A percentile compares a stretch with the other conserved stretches of the same genome.
Conservation (phyloP, 305 asterid genomes). For the Fraxinus paxiana region DNA sequence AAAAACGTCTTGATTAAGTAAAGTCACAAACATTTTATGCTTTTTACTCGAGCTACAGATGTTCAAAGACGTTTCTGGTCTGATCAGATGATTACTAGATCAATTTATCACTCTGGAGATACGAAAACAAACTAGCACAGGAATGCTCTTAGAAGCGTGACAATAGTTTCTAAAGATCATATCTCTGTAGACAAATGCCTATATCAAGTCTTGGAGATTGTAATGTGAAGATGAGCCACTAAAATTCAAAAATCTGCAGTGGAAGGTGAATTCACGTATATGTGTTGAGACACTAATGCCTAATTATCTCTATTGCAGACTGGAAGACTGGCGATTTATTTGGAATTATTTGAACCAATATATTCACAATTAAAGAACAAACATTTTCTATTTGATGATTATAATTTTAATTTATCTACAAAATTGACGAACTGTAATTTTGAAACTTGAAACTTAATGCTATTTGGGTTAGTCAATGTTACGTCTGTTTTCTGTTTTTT, state of each 20-base stretch:
- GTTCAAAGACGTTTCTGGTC: background rate
- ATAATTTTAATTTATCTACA: background rate
- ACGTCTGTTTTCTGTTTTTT: background rate
- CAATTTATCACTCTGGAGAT: background rate
- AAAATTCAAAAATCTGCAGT: background rate
- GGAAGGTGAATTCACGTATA: background rate
- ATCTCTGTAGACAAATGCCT: background rate
- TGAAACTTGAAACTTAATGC: background rate
- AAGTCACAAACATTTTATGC: background rate
- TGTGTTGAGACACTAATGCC: background rate
- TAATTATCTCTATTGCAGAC: background rate
- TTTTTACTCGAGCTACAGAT: background rate
- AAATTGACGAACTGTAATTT: background rate
- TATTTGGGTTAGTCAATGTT: background rate
- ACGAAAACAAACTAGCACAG: background rate
- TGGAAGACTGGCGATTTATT: background rate
- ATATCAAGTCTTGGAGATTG: background rate
- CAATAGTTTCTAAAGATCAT: background rate
- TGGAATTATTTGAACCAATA: background rate
- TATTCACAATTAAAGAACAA: background rate
- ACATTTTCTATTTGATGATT: background rate
- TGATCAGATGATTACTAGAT: background rate
- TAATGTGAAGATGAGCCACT: background rate
- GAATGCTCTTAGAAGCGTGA: background rate
- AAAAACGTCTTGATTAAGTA: background rate